Base-by-base conservation (phyloP, 179 eudicot species). In the Amaranthus tricolor region DNA sequence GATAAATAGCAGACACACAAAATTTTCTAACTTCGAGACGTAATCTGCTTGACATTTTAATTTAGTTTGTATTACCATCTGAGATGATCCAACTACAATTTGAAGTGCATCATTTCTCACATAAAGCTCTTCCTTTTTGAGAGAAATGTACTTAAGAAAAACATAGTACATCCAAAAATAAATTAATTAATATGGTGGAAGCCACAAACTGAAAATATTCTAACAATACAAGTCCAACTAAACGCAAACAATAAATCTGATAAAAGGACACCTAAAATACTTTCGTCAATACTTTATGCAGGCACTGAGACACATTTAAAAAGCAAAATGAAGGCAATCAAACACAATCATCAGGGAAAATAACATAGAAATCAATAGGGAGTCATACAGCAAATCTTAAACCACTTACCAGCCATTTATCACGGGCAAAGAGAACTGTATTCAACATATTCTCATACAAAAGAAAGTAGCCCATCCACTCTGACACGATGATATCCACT, bases 381-480 rank as follows among this genome's bases (percentile, higher is more conserved):
- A 72, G 17, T 21, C 72, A 1, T 44, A 47, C 43, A 54, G 24
- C 43, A 47, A 54, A 14, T 16, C 5, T 47, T 10, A 24, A 81
- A 45, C 44, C 78, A 86, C 94, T 87, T 89, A 95, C 99, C 20
- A 95, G 96, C 98, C 99, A 93, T 68, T 91, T 95, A 73, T 93
- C 96, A 79, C 99, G 97, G 76, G 99, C 98, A 82, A 89, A 95
- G 21, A 95, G 93, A 43, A 95, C 97, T 49, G 99, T 89, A 82
- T 93, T 84, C 70, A 95, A 72, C 99, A 95, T 95, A 54, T 95
- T 95, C 80, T 95, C 99, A 70, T 91, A 95, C 80, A 95, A 79
- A 56, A 95, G 76, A 78, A 95, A 94, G 82, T 95, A 95, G 57
- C 99, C 99, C 99, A 95, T 95, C 99, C 99, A 95, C 79, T 95